Conservation (phyloP, 768 basidiomycete species). For the Naganishia randhawae region DNA sequence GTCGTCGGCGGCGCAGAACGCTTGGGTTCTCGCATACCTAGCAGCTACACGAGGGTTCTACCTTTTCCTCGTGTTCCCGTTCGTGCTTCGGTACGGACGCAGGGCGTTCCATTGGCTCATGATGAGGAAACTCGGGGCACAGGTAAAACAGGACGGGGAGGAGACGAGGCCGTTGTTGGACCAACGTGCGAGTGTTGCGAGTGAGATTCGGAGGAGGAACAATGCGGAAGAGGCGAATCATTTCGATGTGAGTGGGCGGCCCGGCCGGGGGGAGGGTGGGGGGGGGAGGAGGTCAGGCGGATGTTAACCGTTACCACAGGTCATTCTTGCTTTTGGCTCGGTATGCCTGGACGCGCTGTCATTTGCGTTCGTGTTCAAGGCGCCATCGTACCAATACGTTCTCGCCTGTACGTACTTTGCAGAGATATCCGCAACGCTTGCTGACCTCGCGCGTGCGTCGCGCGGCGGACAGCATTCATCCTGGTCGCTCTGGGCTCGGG, state of each 20-base stretch:
- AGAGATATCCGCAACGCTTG: background rate
- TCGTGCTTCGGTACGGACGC: conserved; percentile 37
- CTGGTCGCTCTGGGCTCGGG: conserved; percentile 41
- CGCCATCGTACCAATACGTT: conserved; percentile 37
- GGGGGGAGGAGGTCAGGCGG: background rate
- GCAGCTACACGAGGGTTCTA: conserved; percentile 38
- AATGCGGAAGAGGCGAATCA: conserved; percentile 39
- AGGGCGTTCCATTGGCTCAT: conserved; percentile 32
- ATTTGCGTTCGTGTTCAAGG: conserved; percentile 36
- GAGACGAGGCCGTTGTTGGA: conserved; percentile 10
- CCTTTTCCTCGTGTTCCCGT: conserved; percentile 41
- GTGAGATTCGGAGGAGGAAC: conserved; percentile 22
- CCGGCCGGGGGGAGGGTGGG: background rate
- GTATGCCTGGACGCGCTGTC: conserved; percentile 38
- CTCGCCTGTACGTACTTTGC: conserved; percentile 28
- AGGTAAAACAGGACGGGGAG: conserved; percentile 14
- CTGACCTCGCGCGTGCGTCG: background rate
- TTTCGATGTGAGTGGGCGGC: conserved; percentile 40
- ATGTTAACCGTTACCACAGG: conserved; percentile 25
- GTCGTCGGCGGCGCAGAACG: conserved; percentile 33
- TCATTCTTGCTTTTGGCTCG: conserved; percentile 39
- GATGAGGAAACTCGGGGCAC: background rate
- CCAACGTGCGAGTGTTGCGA: conserved; percentile 30
- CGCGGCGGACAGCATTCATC: conserved; percentile 33
- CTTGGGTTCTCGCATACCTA: conserved; percentile 44